Base-by-base conservation (phyloP, 495 filamentous ascomycete species). In the Trypethelium eluteriae region DNA sequence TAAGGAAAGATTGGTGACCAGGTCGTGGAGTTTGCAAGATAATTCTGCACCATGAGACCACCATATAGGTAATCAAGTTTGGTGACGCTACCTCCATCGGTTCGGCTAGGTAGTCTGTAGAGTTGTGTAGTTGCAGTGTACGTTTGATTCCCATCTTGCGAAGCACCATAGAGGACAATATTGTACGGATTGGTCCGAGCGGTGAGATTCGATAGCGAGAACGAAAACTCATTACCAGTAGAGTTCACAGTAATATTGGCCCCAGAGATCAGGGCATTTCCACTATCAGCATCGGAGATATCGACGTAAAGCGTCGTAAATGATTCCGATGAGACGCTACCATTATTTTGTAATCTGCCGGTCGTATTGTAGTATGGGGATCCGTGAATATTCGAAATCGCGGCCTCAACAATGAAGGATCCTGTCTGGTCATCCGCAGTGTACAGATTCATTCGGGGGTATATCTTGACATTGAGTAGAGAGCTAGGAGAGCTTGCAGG, bases 51-150 rank as follows among this genome's bases (percentile, higher is more conserved):
- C 10, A 78, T 71, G 3, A 89, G 68, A 0, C 81, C 85, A 36
- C 86, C 85, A 64, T 82, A 79, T 2, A 88, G 74, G 69, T 82
- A 81, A 70, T 90, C 88, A 25, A 89, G 78, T 68, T 84, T 84
- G 14, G 85, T 84, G 16, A 82, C 78, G 68, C 85, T 89, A 9
- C 76, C 79, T 59, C 53, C 53, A 62, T 78, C 76, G 57, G 81
- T 83, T 3, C 82, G 81, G 0, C 69, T 66, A 4, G 86, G 87
- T 1, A 91, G 80, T 61, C 84, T 79, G 38, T 79, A 80, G 18
- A 89, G 59, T 34, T 79, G 65, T 16, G 81, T 82, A 0, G 70
- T 79, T 0, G 81, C 76, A 1, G 75, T 78, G 41, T 76, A 83
- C 0, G 76, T 72, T 32, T 74, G 74, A 47, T 76, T 39, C 74